Evolutionary conservation across 768 basidiomycete genomes (phyloP).

Genomic region (Boletus vermiculosoides): DNA sequence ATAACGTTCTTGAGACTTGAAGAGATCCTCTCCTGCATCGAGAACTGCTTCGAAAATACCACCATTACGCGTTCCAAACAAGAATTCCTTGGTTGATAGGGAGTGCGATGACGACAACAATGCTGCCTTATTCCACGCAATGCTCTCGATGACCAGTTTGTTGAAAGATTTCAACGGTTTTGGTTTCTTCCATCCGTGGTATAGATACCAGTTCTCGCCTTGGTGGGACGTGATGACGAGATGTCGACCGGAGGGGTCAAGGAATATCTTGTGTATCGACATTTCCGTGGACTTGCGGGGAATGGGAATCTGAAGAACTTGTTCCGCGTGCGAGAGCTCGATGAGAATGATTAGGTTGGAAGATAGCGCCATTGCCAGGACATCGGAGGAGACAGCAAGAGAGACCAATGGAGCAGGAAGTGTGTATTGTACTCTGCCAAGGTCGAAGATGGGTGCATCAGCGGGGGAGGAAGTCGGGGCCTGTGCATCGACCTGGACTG

Average conservation of each 20-base stretch:
- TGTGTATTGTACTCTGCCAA: conserved; percentile 86
- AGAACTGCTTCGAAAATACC: conserved; percentile 85
- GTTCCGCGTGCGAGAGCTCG: conserved; percentile 84
- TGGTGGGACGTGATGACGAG: conserved; percentile 80
- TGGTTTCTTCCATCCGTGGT: conserved; percentile 77
- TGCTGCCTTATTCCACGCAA: conserved; percentile 85
- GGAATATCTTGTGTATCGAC: conserved; percentile 78
- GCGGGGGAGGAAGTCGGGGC: conserved; percentile 33
- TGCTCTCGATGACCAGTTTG: conserved; percentile 81
- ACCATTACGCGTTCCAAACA: conserved; percentile 85
- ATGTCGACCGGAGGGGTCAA: conserved; percentile 92
- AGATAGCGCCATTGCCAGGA: conserved; percentile 79
- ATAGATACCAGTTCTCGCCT: conserved; percentile 94
- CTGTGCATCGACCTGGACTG: conserved; percentile 30
- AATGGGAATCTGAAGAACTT: conserved; percentile 78
- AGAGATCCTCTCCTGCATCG: conserved; percentile 89
- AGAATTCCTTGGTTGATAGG: conserved; percentile 77
- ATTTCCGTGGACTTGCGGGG: conserved; percentile 74
- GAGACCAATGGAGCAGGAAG: conserved; percentile 82
- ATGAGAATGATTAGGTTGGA: conserved; percentile 83
- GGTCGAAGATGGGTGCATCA: conserved; percentile 68
- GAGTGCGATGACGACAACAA: conserved; percentile 62
- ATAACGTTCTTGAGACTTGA: conserved; percentile 85
- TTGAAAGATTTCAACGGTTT: conserved; percentile 73
- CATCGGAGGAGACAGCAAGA: conserved; percentile 82